Percentiles rank a stretch among this genome's conserved stretches.
These are phyloP conservation scores for Tagetes erecta DNA, from an alignment of 129 eudicot species.

Conservation along the genomic window DNA sequence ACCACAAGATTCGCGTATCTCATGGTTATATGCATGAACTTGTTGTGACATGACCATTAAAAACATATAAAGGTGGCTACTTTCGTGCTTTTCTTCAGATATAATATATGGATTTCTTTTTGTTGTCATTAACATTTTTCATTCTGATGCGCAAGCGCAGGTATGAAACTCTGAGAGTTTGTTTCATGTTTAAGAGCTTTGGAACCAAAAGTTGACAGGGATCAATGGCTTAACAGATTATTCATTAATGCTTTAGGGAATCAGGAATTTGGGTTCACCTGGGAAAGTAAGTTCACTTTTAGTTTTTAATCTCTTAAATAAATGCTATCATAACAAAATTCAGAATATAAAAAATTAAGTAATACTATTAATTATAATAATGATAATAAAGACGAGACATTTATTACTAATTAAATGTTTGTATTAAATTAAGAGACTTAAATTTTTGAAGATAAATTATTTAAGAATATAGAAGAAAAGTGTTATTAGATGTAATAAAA, in stretches of 20 bases:
- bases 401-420: not conserved
- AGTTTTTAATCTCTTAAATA: not conserved
- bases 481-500: not conserved
- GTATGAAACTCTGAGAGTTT: not conserved
- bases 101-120: not conserved
- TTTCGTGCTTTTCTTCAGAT: not conserved
- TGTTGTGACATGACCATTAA: not conserved
- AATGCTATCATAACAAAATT: not conserved
- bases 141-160: not conserved
- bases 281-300: not conserved
- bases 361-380: not conserved
- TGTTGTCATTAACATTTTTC: not conserved
- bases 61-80: not conserved
- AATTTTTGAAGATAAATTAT: not conserved
- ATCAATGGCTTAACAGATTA: not conserved
- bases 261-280: not conserved
- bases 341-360: not conserved
- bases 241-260: not conserved
- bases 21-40: not conserved
- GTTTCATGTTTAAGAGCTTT: not conserved
- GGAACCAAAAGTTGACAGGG: not conserved
- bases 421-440: not conserved
- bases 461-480: not conserved
- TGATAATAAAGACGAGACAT: not conserved
- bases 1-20: not conserved